Evolutionary conservation across 495 filamentous ascomycete genomes (phyloP), one percentile per base, ranked within the genome.

Genomic region (Tuber microsphaerosporum): DNA sequence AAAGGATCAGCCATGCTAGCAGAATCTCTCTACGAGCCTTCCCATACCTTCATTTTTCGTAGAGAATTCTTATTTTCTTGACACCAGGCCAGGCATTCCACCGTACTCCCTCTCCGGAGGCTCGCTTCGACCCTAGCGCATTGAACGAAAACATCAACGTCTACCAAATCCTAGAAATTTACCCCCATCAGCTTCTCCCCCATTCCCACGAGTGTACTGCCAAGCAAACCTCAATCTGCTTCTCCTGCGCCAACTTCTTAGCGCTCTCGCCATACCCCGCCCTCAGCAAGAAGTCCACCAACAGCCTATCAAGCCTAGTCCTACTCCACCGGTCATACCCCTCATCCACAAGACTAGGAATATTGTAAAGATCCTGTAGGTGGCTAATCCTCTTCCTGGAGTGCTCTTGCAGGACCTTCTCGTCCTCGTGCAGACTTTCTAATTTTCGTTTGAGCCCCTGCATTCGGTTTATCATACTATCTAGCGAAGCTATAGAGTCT

Each of bases 291-390:
- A 96, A 97, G 83, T 99, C 95, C 56, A 96, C 92, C 70, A 99
- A 83, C 61, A 98, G 85, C 39, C 96, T 87, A 85, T 97, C 91
- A 73, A 98, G 86, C 45, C 95, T 88, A 17, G 88, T 86, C 51
- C 91, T 87, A 61, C 91, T 92, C 96, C 96, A 99, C 73, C 88
- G 86, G 79, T 97, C 96, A 84, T 98, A 99, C 79, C 93, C 93
- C 74, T 96, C 93, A 85, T 98, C 96, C 68, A 91, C 91, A 80
- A 97, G 84, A 75, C 89, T 94, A 65, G 91, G 89, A 76, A 98
- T 92, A 75, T 87, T 84, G 79, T 94, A 91, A 20, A 99, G 86
- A 74, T 92, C 89, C 73, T 91, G 86, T 70, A 98, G 84, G 85
- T 99, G 94, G 51, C 88, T 85, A 70, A 97, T 89, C 17, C 95